A percentile compares a stretch with the other conserved stretches of the same genome.
These are phyloP conservation scores for Acer saccharum DNA, from an alignment of 345 rosid genomes.

Conservation along the genomic window DNA sequence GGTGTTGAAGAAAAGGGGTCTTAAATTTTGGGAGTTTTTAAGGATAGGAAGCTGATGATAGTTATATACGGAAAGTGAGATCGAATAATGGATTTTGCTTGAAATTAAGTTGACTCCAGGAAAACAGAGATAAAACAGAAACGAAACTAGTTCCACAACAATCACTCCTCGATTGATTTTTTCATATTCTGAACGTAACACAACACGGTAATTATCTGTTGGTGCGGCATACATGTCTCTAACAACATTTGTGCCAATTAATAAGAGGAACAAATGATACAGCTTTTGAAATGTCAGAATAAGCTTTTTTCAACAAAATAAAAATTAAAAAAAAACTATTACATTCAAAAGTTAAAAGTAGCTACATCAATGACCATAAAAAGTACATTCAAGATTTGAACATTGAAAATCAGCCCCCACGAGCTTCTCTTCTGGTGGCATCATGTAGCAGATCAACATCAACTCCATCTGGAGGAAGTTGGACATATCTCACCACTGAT, in stretches of 20 bases:
- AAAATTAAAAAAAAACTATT: conserved; percentile 26
- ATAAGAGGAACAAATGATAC: conserved; percentile 7
- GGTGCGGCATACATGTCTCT: background rate
- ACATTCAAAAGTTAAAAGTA: conserved; percentile 8
- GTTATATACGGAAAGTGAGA: too few species aligned
- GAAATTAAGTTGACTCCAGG: too few species aligned
- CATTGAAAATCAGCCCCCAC: conserved; percentile 64
- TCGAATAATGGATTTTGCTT: too few species aligned
- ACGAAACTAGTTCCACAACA: too few species aligned
- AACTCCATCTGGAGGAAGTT: conserved; percentile 93
- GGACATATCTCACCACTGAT: conserved; percentile 97
- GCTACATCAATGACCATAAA: conserved; percentile 17
- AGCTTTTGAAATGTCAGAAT: conserved; percentile 12
- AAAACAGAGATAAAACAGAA: background rate
- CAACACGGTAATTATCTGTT: background rate
- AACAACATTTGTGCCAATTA: background rate
- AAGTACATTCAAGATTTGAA: conserved; percentile 17
- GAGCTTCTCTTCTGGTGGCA: conserved; percentile 99
- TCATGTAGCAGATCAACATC: conserved; percentile 97
- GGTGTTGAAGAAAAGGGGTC: too few species aligned
- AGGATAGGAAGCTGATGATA: background rate
- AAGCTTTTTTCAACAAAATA: conserved; percentile 18
- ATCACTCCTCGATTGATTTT: too few species aligned
- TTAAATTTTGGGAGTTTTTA: too few species aligned
- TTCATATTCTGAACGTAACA: too few species aligned